These are phyloP conservation scores for Paramecium primaurelia DNA, from an alignment of 73 alveolate genomes.

Conservation along the genomic window DNA sequence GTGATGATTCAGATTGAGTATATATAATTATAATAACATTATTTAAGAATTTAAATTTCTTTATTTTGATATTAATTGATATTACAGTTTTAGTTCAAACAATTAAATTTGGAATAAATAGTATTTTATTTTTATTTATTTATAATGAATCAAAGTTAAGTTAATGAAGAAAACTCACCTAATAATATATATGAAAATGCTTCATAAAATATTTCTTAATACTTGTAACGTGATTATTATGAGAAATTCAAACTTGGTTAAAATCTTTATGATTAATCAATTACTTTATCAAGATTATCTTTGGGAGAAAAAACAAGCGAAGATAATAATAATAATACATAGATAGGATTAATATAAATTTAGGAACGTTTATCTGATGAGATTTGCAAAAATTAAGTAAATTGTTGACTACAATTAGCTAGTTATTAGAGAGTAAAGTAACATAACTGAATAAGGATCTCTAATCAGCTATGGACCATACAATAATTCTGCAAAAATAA, in stretches of 20 bases:
- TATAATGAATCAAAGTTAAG: not conserved
- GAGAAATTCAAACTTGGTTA: not conserved
- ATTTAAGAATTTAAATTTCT: not conserved
- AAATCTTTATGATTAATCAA: not conserved
- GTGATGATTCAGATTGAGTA: slow-evolving; percentile 21
- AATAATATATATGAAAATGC: not conserved
- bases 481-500: not conserved
- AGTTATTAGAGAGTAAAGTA: slow-evolving; percentile 15
- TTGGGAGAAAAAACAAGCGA: not conserved
- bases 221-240: not conserved
- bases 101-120: not conserved
- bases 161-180: not conserved
- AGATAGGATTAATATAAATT: not conserved
- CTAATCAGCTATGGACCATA: not conserved
- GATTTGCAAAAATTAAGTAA: not conserved
- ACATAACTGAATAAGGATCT: not conserved
- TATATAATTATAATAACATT: not conserved
- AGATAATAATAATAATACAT: not conserved
- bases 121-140: not conserved
- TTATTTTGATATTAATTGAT: not conserved
- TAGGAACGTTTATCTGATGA: not conserved
- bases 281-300: slow-evolving; percentile 11
- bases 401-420: not conserved
- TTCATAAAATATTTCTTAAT: not conserved
- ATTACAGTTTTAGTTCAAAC: not conserved